These are phyloP conservation scores for Reticulascus tulasneorum DNA, from an alignment of 2,329 filamentous ascomycete species.

Conservation along the genomic window DNA sequence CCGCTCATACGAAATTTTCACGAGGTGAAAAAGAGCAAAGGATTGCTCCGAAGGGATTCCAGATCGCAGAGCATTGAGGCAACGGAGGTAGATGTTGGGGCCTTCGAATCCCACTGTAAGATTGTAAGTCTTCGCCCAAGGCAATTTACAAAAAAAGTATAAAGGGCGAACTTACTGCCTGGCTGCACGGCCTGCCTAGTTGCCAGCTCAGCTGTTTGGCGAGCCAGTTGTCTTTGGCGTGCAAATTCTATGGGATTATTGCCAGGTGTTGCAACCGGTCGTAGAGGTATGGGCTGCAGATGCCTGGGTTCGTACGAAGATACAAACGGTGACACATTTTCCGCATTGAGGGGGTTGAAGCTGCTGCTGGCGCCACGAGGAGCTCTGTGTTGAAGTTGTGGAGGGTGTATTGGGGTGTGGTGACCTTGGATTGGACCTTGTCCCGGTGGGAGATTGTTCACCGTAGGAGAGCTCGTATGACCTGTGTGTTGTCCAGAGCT, in stretches of 20 bases:
- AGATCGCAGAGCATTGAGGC: conserved; percentile 78
- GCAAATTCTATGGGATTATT: conserved; percentile 69
- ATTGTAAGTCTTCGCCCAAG: conserved; percentile 9
- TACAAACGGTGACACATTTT: conserved; percentile 54
- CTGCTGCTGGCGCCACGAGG: conserved; percentile 39
- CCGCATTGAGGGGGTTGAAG: conserved; percentile 52
- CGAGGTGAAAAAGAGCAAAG: conserved; percentile 89
- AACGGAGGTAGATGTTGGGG: conserved; percentile 88
- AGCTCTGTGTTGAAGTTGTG: conserved; percentile 20
- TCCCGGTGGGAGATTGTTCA: conserved; percentile 21
- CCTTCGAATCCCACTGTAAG: conserved; percentile 59
- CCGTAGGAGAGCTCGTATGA: conserved; percentile 20
- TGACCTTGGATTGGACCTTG: conserved; percentile 20
- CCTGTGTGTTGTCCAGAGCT: conserved; percentile 26
- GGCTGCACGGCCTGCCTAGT: conserved; percentile 51
- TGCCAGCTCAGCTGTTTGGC: conserved; percentile 31
- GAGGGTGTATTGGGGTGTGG: conserved; percentile 22
- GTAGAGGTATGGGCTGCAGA: conserved; percentile 61
- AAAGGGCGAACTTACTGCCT: conserved; percentile 49
- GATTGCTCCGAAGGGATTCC: conserved; percentile 76
- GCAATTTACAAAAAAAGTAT: not conserved
- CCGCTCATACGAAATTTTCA: conserved; percentile 91
- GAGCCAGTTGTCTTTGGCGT: conserved; percentile 46
- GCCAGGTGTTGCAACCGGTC: conserved; percentile 69
- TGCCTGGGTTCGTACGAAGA: conserved; percentile 60